phyloP scores from a whole-genome alignment of 2,329 filamentous ascomycete species.

The Aspergillus sp. region DNA sequence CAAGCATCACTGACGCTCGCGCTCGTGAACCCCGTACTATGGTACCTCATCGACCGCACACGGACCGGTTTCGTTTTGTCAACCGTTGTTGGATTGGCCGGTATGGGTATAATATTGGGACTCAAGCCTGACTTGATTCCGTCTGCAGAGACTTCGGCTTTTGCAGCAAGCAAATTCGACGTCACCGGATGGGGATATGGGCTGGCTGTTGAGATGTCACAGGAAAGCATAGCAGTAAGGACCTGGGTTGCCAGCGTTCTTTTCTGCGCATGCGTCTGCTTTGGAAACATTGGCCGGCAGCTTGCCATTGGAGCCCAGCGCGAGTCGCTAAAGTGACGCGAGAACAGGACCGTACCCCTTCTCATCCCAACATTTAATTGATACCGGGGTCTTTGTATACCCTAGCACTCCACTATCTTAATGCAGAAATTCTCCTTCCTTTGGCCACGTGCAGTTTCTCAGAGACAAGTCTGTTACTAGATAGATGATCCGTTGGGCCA shows the following conservation, averaged over 20 bases:
- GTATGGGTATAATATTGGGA: constrained; percentile 72
- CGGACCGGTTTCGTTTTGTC: constrained; percentile 81
- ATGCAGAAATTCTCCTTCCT: not conserved
- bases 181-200: constrained; percentile 33
- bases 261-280: constrained; percentile 93
- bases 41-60: constrained; percentile 94
- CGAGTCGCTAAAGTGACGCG: constrained; percentile 20
- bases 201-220: constrained; percentile 39
- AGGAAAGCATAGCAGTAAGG: constrained; percentile 62
- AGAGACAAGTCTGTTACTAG: constrained; percentile 10
- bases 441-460: not conserved
- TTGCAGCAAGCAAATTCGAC: constrained; percentile 28
- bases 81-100: constrained; percentile 68
- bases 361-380: not conserved
- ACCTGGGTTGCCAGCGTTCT: constrained; percentile 92
- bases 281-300: constrained; percentile 89
- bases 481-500: constrained; percentile 3
- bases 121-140: constrained; percentile 79
- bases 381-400: not conserved
- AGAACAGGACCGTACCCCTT: not conserved
- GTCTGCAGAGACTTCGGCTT: constrained; percentile 48
- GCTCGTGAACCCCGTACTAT: constrained; percentile 87
- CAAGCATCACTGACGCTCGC: constrained; percentile 88
- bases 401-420: not conserved
- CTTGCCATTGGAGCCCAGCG: constrained; percentile 58